Conservation (phyloP, 331 rosid genomes). For the Prunus yedoensis region DNA sequence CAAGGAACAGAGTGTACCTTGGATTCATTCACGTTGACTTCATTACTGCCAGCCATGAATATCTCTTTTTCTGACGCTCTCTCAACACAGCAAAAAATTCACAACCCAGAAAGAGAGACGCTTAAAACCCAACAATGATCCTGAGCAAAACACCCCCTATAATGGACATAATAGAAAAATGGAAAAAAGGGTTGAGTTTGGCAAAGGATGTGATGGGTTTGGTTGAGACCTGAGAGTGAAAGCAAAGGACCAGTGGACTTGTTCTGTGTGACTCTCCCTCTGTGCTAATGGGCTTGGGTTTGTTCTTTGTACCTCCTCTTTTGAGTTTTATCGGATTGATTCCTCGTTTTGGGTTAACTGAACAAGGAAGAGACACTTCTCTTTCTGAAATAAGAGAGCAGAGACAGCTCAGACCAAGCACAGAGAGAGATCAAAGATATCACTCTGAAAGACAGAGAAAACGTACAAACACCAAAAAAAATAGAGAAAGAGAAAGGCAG, state of each 20-base stretch:
- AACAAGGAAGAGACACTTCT: conserved; percentile 37
- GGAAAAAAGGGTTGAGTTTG: background rate
- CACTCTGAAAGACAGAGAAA: background rate
- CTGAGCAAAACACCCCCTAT: conserved; percentile 13
- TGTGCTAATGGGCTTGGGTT: too few species aligned
- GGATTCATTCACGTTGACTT: conserved; percentile 83
- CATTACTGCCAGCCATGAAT: conserved; percentile 72
- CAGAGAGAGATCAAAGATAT: conserved; percentile 16
- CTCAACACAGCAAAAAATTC: background rate
- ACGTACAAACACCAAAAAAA: conserved; percentile 8
- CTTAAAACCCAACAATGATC: conserved; percentile 41
- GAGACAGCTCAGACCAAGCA: conserved; percentile 24
- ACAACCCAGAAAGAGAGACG: conserved; percentile 15
- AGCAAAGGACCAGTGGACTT: background rate
- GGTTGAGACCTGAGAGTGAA: too few species aligned
- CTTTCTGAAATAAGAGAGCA: conserved; percentile 34
- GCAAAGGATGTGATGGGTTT: background rate
- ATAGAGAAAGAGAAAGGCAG: conserved; percentile 20
- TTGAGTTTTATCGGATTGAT: conserved; percentile 24
- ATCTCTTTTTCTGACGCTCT: background rate
- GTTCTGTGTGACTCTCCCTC: background rate
- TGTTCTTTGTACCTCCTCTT: background rate
- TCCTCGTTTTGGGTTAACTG: conserved; percentile 42
- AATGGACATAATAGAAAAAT: conserved; percentile 22
- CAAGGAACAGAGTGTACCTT: conserved; percentile 44